Evolutionary conservation across 176 grass and related monocot species (phyloP).

Genomic region (Juncus inflexus): DNA sequence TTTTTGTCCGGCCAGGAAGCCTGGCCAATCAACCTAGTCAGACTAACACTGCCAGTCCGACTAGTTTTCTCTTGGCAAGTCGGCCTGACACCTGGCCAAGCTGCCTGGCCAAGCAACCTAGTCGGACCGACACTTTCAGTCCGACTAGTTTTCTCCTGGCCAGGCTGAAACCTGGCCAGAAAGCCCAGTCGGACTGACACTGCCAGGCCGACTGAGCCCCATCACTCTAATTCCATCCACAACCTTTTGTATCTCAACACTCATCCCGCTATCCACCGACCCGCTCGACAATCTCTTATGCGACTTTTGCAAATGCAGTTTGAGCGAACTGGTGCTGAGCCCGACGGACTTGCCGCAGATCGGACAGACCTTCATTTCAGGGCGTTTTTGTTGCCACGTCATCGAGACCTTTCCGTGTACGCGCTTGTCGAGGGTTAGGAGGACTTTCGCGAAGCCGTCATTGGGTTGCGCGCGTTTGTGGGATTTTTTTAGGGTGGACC

Average conservation of each 20-base stretch:
- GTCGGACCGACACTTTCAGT: slow-evolving; percentile 63
- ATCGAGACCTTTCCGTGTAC: slow-evolving; percentile 81
- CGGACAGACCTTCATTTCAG: slow-evolving; percentile 88
- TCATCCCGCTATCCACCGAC: slow-evolving; percentile 86
- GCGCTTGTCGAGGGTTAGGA: slow-evolving; percentile 60
- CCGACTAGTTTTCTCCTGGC: slow-evolving; percentile 12
- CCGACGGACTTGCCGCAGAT: slow-evolving; percentile 79
- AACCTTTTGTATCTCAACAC: slow-evolving; percentile 69
- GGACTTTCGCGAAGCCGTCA: slow-evolving; percentile 70
- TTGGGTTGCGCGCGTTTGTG: slow-evolving; percentile 82
- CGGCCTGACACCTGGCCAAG: too few relatives aligned
- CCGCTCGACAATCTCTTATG: slow-evolving; percentile 66
- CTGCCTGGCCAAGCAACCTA: slow-evolving; percentile 28
- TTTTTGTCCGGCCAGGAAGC: too few relatives aligned
- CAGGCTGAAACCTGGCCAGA: slow-evolving; percentile 15
- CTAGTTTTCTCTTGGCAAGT: too few relatives aligned
- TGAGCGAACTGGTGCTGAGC: slow-evolving; percentile 91
- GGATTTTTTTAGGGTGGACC: slow-evolving; percentile 75
- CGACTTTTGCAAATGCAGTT: slow-evolving; percentile 85
- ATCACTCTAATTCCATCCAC: slow-evolving; percentile 31
- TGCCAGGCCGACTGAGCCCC: slow-evolving; percentile 47
- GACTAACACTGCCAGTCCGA: slow-evolving; percentile 61
- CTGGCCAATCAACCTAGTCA: slow-evolving; percentile 37
- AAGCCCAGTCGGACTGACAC: slow-evolving; percentile 55
- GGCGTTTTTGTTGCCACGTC: slow-evolving; percentile 88